phyloP scores from a whole-genome alignment of 2,329 filamentous ascomycete species.

The Piedraia hortae region DNA sequence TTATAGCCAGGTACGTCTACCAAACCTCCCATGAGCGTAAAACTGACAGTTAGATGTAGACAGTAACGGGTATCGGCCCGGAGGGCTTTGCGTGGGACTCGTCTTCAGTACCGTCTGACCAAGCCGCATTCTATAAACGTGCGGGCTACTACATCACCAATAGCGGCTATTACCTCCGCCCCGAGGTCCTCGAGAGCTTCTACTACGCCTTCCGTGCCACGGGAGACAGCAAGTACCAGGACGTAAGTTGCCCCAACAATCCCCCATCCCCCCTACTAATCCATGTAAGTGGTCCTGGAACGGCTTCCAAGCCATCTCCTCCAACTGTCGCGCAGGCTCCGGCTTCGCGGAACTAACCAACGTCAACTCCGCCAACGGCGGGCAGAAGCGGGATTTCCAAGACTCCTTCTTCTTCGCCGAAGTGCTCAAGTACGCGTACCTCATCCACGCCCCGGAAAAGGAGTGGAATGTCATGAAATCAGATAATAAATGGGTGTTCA shows the following conservation, averaged over 20 bases:
- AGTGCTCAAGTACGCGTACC: constrained; percentile 42
- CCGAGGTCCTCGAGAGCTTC: constrained; percentile 53
- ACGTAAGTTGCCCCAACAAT: neutral
- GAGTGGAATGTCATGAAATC: too few relatives aligned
- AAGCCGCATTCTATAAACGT: constrained; percentile 25
- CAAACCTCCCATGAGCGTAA: too few relatives aligned
- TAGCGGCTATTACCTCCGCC: constrained; percentile 41
- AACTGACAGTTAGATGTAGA: too few relatives aligned
- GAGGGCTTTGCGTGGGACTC: constrained; percentile 24
- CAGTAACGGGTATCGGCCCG: constrained; percentile 46
- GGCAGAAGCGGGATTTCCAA: constrained; percentile 38
- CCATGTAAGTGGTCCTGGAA: constrained; percentile 48
- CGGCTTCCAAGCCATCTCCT: constrained; percentile 40
- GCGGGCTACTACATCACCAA: constrained; percentile 43
- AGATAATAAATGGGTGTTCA: too few relatives aligned
- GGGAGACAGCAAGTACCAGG: constrained; percentile 42
- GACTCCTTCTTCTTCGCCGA: constrained; percentile 78
- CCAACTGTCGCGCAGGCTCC: constrained; percentile 31
- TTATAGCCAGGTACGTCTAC: constrained; percentile 20
- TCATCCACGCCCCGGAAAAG: neutral
- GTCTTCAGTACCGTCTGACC: constrained; percentile 11
- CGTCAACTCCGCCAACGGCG: constrained; percentile 36
- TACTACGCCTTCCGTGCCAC: constrained; percentile 74
- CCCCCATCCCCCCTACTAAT: too few relatives aligned
- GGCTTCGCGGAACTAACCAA: constrained; percentile 40